A percentile compares a stretch with the other conserved stretches of the same genome.
These are phyloP conservation scores for Calonectria pteridis DNA, from an alignment of 2,329 filamentous ascomycete species.

Conservation along the genomic window DNA sequence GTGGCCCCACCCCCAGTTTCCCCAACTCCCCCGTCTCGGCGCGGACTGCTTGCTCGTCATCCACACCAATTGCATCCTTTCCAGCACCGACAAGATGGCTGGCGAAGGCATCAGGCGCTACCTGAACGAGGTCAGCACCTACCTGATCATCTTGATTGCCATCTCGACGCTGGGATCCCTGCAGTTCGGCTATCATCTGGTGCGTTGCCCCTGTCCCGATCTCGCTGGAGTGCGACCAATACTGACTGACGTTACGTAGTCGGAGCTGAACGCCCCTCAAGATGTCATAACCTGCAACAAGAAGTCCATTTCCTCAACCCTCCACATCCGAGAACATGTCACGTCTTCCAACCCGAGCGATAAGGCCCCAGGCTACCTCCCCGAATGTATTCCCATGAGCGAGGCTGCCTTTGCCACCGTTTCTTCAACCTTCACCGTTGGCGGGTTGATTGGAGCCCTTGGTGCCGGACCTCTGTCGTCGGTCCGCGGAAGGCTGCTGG, in stretches of 20 bases:
- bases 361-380: constrained; percentile 55
- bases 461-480: constrained; percentile 84
- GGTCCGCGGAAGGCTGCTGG: constrained; percentile 77
- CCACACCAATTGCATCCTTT: constrained; percentile 4
- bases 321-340: constrained; percentile 45
- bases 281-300: constrained; percentile 90
- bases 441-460: constrained; percentile 87
- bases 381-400: constrained; percentile 91
- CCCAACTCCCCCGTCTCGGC: constrained; percentile 3
- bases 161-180: constrained; percentile 87
- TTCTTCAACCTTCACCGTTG: constrained; percentile 91
- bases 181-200: constrained; percentile 94
- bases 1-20: constrained; percentile 27
- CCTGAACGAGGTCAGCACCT: constrained; percentile 73
- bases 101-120: constrained; percentile 43
- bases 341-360: constrained; percentile 41
- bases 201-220: constrained; percentile 56
- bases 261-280: constrained; percentile 95
- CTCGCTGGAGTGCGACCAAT: not conserved
- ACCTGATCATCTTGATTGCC: constrained; percentile 81
- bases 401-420: constrained; percentile 85
- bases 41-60: not conserved
- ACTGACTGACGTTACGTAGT: constrained; percentile 56
- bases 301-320: constrained; percentile 53
- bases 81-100: constrained; percentile 45